Evolutionary conservation across 352 stramenopile genomes (phyloP).

Genomic region (Poterioochromonas sp.): DNA sequence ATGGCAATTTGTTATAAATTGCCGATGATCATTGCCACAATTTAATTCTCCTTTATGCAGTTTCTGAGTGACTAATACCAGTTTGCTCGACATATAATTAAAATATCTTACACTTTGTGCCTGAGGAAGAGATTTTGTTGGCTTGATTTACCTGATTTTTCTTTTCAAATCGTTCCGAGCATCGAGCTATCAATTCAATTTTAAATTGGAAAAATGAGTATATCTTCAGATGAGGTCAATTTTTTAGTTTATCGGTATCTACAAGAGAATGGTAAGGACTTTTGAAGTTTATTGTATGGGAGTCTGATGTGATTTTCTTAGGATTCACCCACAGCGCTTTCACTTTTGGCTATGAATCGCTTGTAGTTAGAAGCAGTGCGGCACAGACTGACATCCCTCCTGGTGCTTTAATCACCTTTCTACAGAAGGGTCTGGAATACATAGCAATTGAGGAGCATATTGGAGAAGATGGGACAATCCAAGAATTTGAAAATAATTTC

Average conservation of each 20-base stretch:
- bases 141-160: no score
- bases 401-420: constrained; percentile 89
- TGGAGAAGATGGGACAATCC: constrained; percentile 30
- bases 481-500: constrained; percentile 28
- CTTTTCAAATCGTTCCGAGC: no score
- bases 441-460: constrained; percentile 63
- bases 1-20: no score
- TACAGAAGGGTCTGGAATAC: constrained; percentile 96
- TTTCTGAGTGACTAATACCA: no score
- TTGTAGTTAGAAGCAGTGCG: constrained; percentile 78
- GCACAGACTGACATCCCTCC: constrained; percentile 83
- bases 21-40: no score
- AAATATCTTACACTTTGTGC: no score
- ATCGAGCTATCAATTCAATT: not conserved
- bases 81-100: no score
- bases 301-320: constrained; percentile 27
- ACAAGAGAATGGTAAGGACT: constrained; percentile 71
- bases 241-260: constrained; percentile 93
- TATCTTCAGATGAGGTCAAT: constrained; percentile 90
- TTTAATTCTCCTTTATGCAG: no score
- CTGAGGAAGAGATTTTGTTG: no score
- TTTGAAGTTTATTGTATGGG: not conserved
- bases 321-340: constrained; percentile 92
- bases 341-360: constrained; percentile 90
- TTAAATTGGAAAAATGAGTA: constrained; percentile 54